phyloP scores from a whole-genome alignment of 352 stramenopile species.

The Phytophthora nicotianae region DNA sequence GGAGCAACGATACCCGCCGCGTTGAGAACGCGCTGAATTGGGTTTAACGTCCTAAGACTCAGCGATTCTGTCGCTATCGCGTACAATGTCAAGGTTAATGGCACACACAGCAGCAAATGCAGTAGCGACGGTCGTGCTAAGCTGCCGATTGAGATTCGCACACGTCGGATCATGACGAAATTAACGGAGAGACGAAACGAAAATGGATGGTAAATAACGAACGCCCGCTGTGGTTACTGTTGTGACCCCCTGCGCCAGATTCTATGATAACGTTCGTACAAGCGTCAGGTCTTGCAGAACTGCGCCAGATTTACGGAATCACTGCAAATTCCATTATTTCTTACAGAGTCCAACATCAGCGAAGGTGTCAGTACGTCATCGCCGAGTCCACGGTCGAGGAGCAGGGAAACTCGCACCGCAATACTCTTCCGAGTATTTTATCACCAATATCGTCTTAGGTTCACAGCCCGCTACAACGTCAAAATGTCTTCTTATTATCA shows the following conservation, averaged over 20 bases:
- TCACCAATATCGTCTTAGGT: background rate
- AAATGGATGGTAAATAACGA: background rate
- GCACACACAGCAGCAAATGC: slow-evolving; percentile 13
- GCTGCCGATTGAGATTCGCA: background rate
- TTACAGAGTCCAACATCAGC: no score
- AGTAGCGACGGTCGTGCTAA: slow-evolving; percentile 4
- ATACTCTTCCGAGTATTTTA: no score
- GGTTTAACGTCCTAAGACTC: slow-evolving; percentile 1
- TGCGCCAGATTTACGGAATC: no score
- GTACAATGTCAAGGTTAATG: slow-evolving; percentile 17
- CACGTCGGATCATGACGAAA: background rate
- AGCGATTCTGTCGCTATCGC: slow-evolving; percentile 17
- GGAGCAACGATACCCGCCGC: background rate
- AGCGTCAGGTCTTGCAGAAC: no score
- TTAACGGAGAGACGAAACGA: slow-evolving; percentile 1
- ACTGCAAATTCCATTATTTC: no score
- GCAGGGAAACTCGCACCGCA: no score
- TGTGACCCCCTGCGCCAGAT: no score
- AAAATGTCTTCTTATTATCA: slow-evolving; percentile 8
- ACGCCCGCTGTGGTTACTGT: background rate
- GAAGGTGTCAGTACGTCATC: no score
- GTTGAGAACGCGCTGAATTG: slow-evolving; percentile 9
- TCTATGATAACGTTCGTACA: no score
- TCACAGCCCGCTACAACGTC: background rate
- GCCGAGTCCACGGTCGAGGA: no score